Evolutionary conservation across 2,329 filamentous ascomycete genomes (phyloP).

Genomic region (Aciculosporium take): DNA sequence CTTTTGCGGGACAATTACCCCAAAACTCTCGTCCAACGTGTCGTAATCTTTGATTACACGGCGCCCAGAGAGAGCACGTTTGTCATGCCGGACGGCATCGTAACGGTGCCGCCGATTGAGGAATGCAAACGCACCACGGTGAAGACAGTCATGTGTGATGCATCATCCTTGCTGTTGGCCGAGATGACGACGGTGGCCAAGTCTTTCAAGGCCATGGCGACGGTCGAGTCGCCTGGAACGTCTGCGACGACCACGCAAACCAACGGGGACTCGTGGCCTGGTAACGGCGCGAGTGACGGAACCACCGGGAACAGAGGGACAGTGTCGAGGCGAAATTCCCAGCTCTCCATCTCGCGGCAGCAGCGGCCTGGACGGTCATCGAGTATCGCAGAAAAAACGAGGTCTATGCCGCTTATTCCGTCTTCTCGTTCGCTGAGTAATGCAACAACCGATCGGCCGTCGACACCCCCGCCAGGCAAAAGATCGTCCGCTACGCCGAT

Average conservation of each 20-base stretch:
- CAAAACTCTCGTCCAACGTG: constrained; percentile 61
- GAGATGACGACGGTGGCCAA: constrained; percentile 64
- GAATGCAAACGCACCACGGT: constrained; percentile 64
- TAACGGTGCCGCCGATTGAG: constrained; percentile 53
- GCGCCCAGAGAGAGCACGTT: constrained; percentile 32
- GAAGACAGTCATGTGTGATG: constrained; percentile 66
- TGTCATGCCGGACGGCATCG: constrained; percentile 49
- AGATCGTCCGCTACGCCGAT: constrained; percentile 33
- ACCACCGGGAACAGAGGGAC: constrained; percentile 15
- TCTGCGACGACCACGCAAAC: constrained; percentile 23
- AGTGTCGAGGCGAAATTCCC: constrained; percentile 38
- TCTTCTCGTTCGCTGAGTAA: constrained; percentile 26
- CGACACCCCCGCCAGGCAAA: constrained; percentile 36
- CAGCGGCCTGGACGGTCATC: constrained; percentile 36
- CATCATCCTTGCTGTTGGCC: constrained; percentile 58
- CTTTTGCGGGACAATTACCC: constrained; percentile 58
- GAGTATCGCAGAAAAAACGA: constrained; percentile 44
- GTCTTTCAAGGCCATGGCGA: constrained; percentile 56
- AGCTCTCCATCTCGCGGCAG: constrained; percentile 28
- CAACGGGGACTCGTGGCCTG: constrained; percentile 28
- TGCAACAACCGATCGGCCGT: constrained; percentile 34
- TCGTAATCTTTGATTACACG: constrained; percentile 66
- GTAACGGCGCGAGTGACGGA: constrained; percentile 21
- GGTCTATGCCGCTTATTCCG: constrained; percentile 67
- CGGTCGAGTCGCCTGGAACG: constrained; percentile 62